phyloP scores from a whole-genome alignment of 176 grass and related monocot species.

The Saccharum officinarum region DNA sequence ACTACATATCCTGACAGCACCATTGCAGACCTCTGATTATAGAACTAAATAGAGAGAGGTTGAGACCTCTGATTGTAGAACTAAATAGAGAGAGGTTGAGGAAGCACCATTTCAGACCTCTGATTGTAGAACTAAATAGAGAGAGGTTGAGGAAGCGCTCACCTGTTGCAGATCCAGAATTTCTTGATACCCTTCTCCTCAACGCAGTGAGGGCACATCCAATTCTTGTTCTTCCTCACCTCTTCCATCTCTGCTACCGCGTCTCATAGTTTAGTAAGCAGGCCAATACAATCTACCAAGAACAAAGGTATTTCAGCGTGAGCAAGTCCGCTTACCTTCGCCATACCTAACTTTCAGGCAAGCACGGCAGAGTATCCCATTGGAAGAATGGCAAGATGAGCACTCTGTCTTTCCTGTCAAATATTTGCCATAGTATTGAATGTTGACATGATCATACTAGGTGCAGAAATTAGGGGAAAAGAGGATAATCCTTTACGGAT shows the following conservation, averaged over 20 bases:
- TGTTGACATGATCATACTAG: not conserved
- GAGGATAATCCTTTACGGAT: not conserved
- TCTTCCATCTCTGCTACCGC: slow-evolving; percentile 71
- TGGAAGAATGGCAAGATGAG: slow-evolving; percentile 73
- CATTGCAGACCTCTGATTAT: not conserved
- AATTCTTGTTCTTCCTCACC: slow-evolving; percentile 72
- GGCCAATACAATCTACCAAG: slow-evolving; percentile 2
- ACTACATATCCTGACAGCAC: not conserved
- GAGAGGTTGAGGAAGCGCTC: not conserved
- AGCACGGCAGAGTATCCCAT: slow-evolving; percentile 81
- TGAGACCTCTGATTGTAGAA: not conserved
- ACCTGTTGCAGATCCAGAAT: slow-evolving; percentile 98
- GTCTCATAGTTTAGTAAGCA: slow-evolving; percentile 27
- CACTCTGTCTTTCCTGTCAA: slow-evolving; percentile 80
- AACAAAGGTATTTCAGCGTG: not conserved
- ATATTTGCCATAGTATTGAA: not conserved
- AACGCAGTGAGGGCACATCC: slow-evolving; percentile 92
- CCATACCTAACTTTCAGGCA: slow-evolving; percentile 92
- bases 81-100: not conserved
- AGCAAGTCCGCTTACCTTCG: slow-evolving; percentile 62
- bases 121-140: not conserved
- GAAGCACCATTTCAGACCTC: not conserved
- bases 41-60: not conserved
- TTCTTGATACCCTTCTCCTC: slow-evolving; percentile 79
- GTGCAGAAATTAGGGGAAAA: not conserved